Evolutionary conservation across 139 green algal species (phyloP), one percentile per base, ranked within the genome.

Genomic region (Picochlorum sp.): DNA sequence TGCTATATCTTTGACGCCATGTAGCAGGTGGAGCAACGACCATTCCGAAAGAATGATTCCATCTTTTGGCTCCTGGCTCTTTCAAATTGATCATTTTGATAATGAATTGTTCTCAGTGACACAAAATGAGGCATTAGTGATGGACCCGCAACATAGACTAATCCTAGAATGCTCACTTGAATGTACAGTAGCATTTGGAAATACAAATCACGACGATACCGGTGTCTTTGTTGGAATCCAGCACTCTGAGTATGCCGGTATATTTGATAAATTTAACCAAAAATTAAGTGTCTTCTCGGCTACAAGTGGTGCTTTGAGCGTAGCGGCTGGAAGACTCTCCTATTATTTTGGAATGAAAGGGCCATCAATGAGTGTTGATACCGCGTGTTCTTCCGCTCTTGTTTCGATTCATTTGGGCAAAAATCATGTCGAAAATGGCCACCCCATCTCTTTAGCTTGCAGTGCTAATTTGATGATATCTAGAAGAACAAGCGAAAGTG

Each of bases 361-460:
- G 2, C 83, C 81, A 0, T 78, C 77, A 39, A 65, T 89, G 50
- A 85, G 77, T 9, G 82, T 76, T 50, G 87, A 93, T 77, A 93
- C 84, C n/a, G 85, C 85, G 24, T 94, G 85, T 79, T 89, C 79
- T 24, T 85, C 72, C 50, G 85, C 77, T 14, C 57, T 85, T 62
- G 77, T 85, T 47, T 45, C 33, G 20, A 22, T 69, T 75, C 64
- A 65, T 65, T 35, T 69, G 39, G 30, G 47, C 29, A 36, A 49
- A 64, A 14, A 44, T 33, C 1, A 44, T 62, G 25, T 47, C 33
- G 8, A 24, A 10, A 47, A 47, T 47, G 39, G 18, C 20, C 39
- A n/a, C 20, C 20, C 18, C 22, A 22, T n/a, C 6, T 7, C 67
- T 3, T 31, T 57, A 26, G 60, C 61, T 24, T 35, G 33, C 5